These are phyloP conservation scores for Coemansia asiatica DNA, from an alignment of 192 early-diverging fungal species.

Conservation along the genomic window DNA sequence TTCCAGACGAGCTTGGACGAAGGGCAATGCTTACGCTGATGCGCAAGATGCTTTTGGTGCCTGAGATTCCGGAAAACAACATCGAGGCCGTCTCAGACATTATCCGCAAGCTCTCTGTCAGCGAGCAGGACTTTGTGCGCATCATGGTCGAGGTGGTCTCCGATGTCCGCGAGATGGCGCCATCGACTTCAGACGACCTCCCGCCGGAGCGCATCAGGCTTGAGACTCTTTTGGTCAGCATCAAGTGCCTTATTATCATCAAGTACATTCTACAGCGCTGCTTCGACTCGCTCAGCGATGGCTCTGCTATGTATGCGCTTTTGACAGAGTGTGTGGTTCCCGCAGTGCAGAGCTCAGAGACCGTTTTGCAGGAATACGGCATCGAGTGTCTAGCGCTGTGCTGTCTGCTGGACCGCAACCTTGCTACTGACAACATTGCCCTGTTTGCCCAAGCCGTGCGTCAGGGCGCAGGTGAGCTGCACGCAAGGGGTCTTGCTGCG, in stretches of 20 bases:
- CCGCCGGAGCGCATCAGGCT: conserved; percentile 40
- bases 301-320: conserved; percentile 72
- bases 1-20: conserved; percentile 86
- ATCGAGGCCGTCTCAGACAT: conserved; percentile 75
- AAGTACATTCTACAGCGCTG: conserved; percentile 69
- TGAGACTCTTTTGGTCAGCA: conserved; percentile 57
- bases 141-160: conserved; percentile 80
- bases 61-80: conserved; percentile 76
- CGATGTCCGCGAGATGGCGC: conserved; percentile 65
- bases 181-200: conserved; percentile 21
- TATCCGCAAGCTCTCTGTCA: conserved; percentile 71
- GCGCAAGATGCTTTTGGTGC: conserved; percentile 74
- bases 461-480: conserved; percentile 56
- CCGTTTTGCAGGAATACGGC: conserved; percentile 71
- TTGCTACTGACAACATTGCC: conserved; percentile 70
- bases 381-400: conserved; percentile 80
- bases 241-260: conserved; percentile 69
- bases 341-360: conserved; percentile 66
- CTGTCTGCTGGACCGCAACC: conserved; percentile 71
- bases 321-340: conserved; percentile 73
- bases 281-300: conserved; percentile 67
- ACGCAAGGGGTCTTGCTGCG: conserved; percentile 71
- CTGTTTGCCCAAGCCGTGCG: conserved; percentile 70
- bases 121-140: conserved; percentile 86
- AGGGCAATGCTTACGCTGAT: conserved; percentile 74